Evolutionary conservation across 371 early-diverging fungal species (phyloP), one percentile per base, ranked within the genome.

Genomic region (Syncephalastrum contaminatum): DNA sequence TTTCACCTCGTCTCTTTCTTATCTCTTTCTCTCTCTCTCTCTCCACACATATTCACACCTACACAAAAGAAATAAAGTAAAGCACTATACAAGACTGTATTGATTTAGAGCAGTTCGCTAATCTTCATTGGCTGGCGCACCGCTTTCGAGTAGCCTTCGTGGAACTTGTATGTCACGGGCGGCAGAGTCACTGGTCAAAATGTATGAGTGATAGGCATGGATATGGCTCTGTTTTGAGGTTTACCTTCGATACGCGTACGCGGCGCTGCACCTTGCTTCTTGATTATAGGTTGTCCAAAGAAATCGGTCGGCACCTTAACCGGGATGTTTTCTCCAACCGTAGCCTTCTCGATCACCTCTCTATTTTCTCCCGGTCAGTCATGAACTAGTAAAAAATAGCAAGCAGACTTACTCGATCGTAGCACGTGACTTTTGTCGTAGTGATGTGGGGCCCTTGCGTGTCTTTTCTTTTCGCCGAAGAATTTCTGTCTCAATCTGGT

Each of bases 111-210:
- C 36, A 30, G 10, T 30, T 30, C 36, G 36, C 36, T 30, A 12
- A 30, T 30, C 36, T 68, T 70, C 48, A 91, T 81, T 2, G 91
- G 85, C 51, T 84, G 88, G 45, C 89, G 72, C 25, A 96, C 95
- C 4, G 96, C 98, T 70, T 96, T 96, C 6, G 97, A 93, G 64
- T 87, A 94, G 1, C 97, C 73, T 63, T 68, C 66, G 51, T 68
- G 73, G 56, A 69, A 67, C 50, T 60, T 53, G 51, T 70, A 72
- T 42, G 62, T 46, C 14, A 64, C 54, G 36, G 36, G n/a, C 0
- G 60, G 36, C 36, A 60, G 50, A 21, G 54, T 41, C 47, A 30
- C 21, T 21, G 42, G 51, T 14, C 16, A 47, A 22, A n/a, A 18
- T 7, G 39, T n/a, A 43, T 16, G 43, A 53, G 39, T 30, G 13